Evolutionary conservation across 345 rosid species (phyloP).

Genomic region (Rhodamnia rubescens): DNA sequence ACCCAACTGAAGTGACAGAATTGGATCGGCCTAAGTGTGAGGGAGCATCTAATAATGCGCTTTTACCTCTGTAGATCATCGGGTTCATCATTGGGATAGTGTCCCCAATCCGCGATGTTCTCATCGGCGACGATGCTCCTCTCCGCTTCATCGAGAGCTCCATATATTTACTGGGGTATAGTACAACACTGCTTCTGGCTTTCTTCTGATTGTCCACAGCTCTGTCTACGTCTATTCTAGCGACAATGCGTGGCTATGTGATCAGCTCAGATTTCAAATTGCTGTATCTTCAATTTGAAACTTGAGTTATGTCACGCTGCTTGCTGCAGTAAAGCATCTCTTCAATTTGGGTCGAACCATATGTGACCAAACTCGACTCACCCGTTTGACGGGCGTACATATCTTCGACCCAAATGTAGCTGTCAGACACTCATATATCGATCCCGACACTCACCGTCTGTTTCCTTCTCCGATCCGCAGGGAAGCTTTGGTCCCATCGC

Average conservation of each 20-base stretch:
- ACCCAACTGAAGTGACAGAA: neutral
- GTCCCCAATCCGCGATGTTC: constrained; percentile 12
- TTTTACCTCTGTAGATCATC: constrained; percentile 9
- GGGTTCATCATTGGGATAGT: constrained; percentile 26
- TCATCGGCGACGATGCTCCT: constrained; percentile 28
- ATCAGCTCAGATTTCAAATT: neutral
- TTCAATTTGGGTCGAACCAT: too few relatives aligned
- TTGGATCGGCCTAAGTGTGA: neutral
- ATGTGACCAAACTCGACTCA: too few relatives aligned
- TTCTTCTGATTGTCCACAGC: neutral
- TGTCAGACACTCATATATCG: neutral
- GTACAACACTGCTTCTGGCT: neutral
- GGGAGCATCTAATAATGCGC: neutral
- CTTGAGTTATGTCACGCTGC: neutral
- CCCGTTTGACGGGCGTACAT: too few relatives aligned
- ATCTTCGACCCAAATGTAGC: neutral
- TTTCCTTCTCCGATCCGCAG: constrained; percentile 8
- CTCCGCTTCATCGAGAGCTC: constrained; percentile 20
- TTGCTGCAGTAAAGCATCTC: neutral
- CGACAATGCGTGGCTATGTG: neutral
- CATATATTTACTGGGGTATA: constrained; percentile 24
- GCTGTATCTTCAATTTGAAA: neutral
- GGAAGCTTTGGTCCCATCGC: constrained; percentile 23
- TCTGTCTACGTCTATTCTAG: neutral
- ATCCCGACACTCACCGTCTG: neutral